phyloP scores from a whole-genome alignment of 2,329 filamentous ascomycete genomes.

The Dissoconium aciculare region DNA sequence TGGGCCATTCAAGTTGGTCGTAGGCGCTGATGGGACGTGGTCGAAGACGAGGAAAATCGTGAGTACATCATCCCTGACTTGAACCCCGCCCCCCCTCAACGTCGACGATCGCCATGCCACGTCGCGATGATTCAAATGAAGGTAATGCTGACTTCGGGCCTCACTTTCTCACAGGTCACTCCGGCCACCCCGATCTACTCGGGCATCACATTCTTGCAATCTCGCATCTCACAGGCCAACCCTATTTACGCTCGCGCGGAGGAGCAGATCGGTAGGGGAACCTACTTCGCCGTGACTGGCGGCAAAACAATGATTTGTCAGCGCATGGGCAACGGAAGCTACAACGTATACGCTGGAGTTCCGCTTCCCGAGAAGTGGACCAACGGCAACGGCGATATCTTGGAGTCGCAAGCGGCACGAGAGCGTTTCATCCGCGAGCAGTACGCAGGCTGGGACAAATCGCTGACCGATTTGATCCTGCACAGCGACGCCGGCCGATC shows the following conservation, averaged over 20 bases:
- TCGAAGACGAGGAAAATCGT: conserved; percentile 28
- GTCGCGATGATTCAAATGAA: too few species aligned
- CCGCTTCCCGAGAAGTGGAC: conserved; percentile 12
- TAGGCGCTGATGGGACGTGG: conserved; percentile 37
- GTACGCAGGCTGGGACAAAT: conserved; percentile 30
- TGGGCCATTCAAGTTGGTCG: too few species aligned
- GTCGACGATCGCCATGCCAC: too few species aligned
- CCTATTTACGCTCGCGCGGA: conserved; percentile 17
- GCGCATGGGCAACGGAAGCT: conserved; percentile 13
- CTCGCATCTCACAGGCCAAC: conserved; percentile 16
- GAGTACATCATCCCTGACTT: too few species aligned
- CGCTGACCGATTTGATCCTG: conserved; percentile 30
- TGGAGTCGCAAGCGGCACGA: conserved; percentile 25
- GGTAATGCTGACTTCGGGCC: too few species aligned
- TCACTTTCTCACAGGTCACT: conserved; percentile 25
- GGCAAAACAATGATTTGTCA: conserved; percentile 11
- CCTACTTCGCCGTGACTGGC: conserved; percentile 13
- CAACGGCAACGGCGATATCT: conserved; percentile 5
- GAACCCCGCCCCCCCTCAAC: too few species aligned
- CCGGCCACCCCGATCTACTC: conserved; percentile 23
- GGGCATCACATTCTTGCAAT: conserved; percentile 22
- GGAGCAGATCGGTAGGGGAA: conserved; percentile 19
- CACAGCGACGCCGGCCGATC: conserved; percentile 27
- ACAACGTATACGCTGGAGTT: conserved; percentile 11
- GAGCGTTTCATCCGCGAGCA: conserved; percentile 27